Evolutionary conservation across 2,329 filamentous ascomycete genomes (phyloP), one percentile per base, ranked within the genome.

Genomic region (Monilinia fructigena): DNA sequence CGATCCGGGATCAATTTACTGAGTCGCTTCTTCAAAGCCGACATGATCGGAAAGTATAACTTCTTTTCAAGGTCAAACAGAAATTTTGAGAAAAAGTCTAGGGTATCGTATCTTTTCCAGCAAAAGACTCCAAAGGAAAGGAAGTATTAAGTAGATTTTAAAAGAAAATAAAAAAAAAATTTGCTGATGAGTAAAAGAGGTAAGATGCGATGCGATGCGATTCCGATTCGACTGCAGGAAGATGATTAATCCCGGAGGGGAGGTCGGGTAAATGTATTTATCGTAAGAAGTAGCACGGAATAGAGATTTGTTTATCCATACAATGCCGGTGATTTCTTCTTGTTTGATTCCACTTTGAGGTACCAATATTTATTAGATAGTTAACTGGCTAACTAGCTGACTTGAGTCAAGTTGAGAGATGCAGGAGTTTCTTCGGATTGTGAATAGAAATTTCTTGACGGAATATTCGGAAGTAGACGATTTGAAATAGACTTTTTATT

Each of bases 11-110:
- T 72, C 31, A 75, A 55, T 65, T 72, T 75, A 53, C 58, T 67
- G 59, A 75, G 70, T 12, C 69, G 70, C 54, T 74, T 75, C 70
- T 72, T 74, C 56, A 75, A 50, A 67, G 74, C 72, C 45, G 71
- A 73, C 74, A 75, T 75, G 20, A 64, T 72, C 23, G 63, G 45
- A 12, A 31, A 26, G n/a, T 6, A 31, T 64, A 28, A 26, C 48
- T 47, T 12, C 20, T 26, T 45, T 50, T 1, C 5, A 52, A 66
- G 28, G 4, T 35, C 11, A 5, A 48, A 48, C 3, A 16, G 18
- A 23, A 48, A 23, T 1, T 6, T 40, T 23, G 48, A 42, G 50
- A 40, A 35, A 3, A 40, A 40, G 12, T 40, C 20, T 38, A 16
- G 28, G 28, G 28, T 31, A 10, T 48, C 3, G 47, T 47, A 52